Percentiles rank a stretch among this genome's conserved stretches.
phyloP scores from a whole-genome alignment of 495 filamentous ascomycete species.

The Endocarpon pusillum region DNA sequence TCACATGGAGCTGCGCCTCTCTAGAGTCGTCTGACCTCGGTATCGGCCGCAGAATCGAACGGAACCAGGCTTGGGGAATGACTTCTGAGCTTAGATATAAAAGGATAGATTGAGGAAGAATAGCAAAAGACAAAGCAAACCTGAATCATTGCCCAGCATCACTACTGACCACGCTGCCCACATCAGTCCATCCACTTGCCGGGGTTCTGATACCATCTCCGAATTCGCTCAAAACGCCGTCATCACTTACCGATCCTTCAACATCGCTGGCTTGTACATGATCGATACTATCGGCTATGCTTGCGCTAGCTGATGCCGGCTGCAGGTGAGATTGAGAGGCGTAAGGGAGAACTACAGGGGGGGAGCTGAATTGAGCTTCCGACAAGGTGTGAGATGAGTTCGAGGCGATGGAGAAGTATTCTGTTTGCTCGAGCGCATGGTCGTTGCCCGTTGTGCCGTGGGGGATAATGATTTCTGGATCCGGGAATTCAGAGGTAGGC shows the following conservation, averaged over 20 bases:
- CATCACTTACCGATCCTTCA: constrained; percentile 19
- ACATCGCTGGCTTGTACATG: constrained; percentile 15
- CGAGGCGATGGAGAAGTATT: constrained; percentile 7
- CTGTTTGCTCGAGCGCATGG: constrained; percentile 5
- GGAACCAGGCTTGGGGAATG: too few relatives aligned
- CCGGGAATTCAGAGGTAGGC: constrained; percentile 27
- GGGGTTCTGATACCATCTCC: constrained; percentile 46
- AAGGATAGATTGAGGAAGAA: too few relatives aligned
- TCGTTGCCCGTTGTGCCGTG: constrained; percentile 4
- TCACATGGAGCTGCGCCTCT: too few relatives aligned
- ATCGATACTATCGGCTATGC: constrained; percentile 21
- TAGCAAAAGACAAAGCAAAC: too few relatives aligned
- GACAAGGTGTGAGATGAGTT: constrained; percentile 16
- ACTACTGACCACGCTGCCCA: constrained; percentile 54
- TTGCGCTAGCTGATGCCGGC: constrained; percentile 20
- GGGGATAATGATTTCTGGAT: constrained; percentile 4
- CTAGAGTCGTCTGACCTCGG: too few relatives aligned
- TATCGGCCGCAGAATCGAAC: too few relatives aligned
- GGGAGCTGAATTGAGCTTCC: constrained; percentile 13
- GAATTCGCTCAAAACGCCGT: constrained; percentile 51
- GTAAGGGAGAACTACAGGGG: constrained; percentile 18
- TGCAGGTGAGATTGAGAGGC: constrained; percentile 11
- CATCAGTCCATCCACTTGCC: constrained; percentile 53
- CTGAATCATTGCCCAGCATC: constrained; percentile 25
- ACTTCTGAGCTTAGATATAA: too few relatives aligned